Evolutionary conservation across 495 filamentous ascomycete species (phyloP).

Genomic region (Talaromyces stipitatus): DNA sequence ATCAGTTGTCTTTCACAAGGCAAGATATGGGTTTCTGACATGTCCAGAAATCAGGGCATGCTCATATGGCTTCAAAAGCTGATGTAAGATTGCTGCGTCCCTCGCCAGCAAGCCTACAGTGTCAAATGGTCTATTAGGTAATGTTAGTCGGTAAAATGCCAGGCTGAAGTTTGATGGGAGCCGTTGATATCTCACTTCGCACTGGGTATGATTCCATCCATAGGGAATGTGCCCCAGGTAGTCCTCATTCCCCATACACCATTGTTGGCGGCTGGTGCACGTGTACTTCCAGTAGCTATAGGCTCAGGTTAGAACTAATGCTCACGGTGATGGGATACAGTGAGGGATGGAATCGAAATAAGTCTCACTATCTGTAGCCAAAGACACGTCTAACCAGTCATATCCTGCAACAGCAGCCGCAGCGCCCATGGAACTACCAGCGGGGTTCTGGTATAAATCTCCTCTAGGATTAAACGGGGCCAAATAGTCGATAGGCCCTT

Average conservation of each 20-base stretch:
- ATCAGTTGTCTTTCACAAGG: too few relatives aligned
- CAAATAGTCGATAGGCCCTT: conserved; percentile 16
- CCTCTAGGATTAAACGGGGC: conserved; percentile 42
- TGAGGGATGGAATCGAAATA: too few relatives aligned
- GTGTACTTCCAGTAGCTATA: neutral
- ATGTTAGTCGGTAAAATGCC: neutral
- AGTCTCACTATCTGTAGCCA: conserved; percentile 26
- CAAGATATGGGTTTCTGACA: too few relatives aligned
- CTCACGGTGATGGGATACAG: neutral
- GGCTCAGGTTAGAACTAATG: neutral
- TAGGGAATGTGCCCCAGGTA: neutral
- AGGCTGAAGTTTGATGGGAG: neutral
- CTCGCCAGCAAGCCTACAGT: neutral
- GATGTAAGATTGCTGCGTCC: too few relatives aligned
- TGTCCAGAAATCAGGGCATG: neutral
- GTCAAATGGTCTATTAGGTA: neutral
- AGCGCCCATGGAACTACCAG: conserved; percentile 29
- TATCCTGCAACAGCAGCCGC: conserved; percentile 35
- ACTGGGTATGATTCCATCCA: too few relatives aligned
- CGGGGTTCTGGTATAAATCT: conserved; percentile 41
- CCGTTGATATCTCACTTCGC: too few relatives aligned
- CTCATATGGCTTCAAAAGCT: neutral
- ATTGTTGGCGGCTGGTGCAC: neutral
- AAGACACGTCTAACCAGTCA: conserved; percentile 40
- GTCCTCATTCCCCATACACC: neutral